Evolutionary conservation across 345 rosid genomes (phyloP).

Genomic region (Linum trigynum): DNA sequence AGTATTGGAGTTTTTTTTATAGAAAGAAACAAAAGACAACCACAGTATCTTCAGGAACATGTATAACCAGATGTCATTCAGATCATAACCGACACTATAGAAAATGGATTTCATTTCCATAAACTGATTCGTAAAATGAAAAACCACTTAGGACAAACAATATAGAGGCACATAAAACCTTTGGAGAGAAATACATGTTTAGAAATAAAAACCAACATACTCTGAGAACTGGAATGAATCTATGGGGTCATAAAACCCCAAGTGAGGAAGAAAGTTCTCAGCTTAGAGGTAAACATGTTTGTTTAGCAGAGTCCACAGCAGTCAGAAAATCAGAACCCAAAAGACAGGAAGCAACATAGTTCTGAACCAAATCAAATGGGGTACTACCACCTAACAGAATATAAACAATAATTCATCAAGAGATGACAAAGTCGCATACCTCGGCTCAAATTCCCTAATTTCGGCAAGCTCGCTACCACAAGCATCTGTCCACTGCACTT

Average conservation of each 20-base stretch:
- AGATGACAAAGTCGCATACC: constrained; percentile 32
- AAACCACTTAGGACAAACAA: not conserved
- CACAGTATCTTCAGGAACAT: not conserved
- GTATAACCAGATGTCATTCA: not conserved
- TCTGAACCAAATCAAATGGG: not conserved
- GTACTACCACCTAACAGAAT: no score
- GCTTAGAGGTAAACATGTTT: not conserved
- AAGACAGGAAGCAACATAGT: not conserved
- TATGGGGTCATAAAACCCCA: not conserved
- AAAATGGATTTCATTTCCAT: no score
- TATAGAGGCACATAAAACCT: not conserved
- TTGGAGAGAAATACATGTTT: not conserved
- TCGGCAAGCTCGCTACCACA: constrained; percentile 83
- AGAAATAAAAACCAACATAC: no score
- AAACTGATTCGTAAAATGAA: not conserved
- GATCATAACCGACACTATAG: not conserved
- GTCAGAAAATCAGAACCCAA: no score
- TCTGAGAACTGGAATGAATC: not conserved
- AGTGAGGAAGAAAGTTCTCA: not conserved
- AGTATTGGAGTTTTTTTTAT: no score
- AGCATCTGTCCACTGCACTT: constrained; percentile 94
- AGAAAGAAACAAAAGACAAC: not conserved
- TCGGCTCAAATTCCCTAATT: constrained; percentile 91
- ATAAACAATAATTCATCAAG: no score
- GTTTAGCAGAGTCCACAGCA: no score